A percentile compares a stretch with the other conserved stretches of the same genome.
These are phyloP conservation scores for Talaromyces amestolkiae DNA, from an alignment of 2,329 filamentous ascomycete species.

Conservation along the genomic window DNA sequence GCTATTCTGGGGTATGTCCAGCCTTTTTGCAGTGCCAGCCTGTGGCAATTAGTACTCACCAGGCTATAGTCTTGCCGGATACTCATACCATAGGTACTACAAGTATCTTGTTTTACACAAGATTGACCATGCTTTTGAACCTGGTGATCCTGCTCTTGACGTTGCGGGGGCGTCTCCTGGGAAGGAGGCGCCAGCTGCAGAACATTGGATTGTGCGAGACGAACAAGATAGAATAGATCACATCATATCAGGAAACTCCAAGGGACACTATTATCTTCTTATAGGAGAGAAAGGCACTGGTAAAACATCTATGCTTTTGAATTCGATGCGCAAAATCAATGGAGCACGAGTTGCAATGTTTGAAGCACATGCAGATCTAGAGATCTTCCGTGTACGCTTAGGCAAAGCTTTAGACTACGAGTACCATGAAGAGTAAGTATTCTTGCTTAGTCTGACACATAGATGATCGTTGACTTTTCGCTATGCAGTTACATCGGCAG, in stretches of 20 bases:
- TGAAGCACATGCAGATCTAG: constrained; percentile 89
- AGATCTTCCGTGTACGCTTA: constrained; percentile 89
- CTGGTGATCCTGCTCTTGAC: constrained; percentile 85
- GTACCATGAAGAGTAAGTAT: constrained; percentile 84
- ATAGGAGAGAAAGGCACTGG: constrained; percentile 95
- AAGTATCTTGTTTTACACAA: constrained; percentile 88
- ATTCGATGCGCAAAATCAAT: constrained; percentile 90
- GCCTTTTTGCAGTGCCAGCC: constrained; percentile 23
- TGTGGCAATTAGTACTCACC: constrained; percentile 17
- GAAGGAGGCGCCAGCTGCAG: constrained; percentile 42
- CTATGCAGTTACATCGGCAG: constrained; percentile 66
- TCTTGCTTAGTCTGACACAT: neutral
- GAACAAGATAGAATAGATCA: constrained; percentile 78
- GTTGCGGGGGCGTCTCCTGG: constrained; percentile 59
- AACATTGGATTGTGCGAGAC: constrained; percentile 78
- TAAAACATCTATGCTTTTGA: constrained; percentile 93
- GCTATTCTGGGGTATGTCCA: constrained; percentile 65
- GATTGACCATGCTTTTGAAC: constrained; percentile 86
- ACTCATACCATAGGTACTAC: constrained; percentile 78
- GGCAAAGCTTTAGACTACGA: constrained; percentile 95
- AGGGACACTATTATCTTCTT: constrained; percentile 85
- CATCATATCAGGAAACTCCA: constrained; percentile 71
- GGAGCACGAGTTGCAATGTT: constrained; percentile 92
- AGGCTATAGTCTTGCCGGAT: constrained; percentile 58
- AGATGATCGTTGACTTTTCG: constrained; percentile 19